Evolutionary conservation across 257 asterid species (phyloP).

Genomic region (Cynanchum wilfordii): DNA sequence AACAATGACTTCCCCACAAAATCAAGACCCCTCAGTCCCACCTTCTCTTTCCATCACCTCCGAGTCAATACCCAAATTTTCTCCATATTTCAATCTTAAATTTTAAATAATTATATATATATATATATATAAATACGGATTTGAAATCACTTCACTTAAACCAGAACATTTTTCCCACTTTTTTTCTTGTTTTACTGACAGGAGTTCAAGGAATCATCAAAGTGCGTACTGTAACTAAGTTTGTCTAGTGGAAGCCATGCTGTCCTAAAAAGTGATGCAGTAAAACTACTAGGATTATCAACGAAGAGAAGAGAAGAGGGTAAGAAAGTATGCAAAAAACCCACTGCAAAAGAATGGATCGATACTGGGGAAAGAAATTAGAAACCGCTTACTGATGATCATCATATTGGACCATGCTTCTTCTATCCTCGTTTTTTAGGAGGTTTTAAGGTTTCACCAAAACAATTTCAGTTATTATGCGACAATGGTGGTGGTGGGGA

Average conservation of each 20-base stretch:
- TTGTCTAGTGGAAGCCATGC: not conserved
- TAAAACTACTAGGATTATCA: not conserved
- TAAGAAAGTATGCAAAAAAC: not conserved
- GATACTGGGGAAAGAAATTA: no score
- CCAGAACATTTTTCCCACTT: no score
- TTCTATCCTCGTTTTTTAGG: no score
- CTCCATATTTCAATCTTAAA: no score
- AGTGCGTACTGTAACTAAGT: not conserved
- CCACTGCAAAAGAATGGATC: no score
- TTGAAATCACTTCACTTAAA: no score
- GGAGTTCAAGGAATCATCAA: not conserved
- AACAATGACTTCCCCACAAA: not conserved
- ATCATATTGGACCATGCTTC: no score
- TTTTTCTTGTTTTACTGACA: not conserved
- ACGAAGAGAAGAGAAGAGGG: not conserved
- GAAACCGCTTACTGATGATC: no score
- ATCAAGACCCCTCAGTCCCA: not conserved
- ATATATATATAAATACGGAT: no score
- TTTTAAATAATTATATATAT: no score
- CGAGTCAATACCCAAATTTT: not conserved
- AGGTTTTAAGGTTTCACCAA: no score
- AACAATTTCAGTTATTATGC: no score
- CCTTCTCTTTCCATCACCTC: not conserved
- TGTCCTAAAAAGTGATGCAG: not conserved
- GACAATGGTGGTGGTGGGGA: conserved; percentile 1